Base-by-base conservation (phyloP, 805 yeast genomes). In the Kockiozyma suomiensis region DNA sequence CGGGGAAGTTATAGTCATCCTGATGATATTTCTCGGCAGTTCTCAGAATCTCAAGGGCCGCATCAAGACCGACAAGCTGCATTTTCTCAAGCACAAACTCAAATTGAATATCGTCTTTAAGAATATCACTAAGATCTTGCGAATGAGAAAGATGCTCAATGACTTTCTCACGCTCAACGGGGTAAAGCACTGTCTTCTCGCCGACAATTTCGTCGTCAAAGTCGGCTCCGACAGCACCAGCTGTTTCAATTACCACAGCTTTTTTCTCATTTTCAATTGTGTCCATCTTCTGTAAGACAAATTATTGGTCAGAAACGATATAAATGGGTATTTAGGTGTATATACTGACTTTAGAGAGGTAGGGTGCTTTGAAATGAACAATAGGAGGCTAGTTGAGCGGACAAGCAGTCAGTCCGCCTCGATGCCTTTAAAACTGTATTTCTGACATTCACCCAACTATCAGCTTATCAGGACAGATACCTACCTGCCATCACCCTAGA, bases 1-100 rank as follows among this genome's bases (percentile, higher is more conserved):
- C 63, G 12, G 81, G 78, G 60, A 82, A 75, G 66, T 81, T 82
- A 38, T 78, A 77, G 68, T 83, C 87, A 53, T 75, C 79, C 4
- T 66, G 66, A 63, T 81, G 84, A 17, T 78, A 75, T 0, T 66
- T 74, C 2, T 78, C 61, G 4, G 81, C 78, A 17, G 74, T 71
- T 33, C 70, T 67, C 48, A 84, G 68, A 42, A 81, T 75, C 8
- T 71, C 73, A 0, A 76, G 40, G 0, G 83, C 77, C 41, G 79
- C 81, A 1, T 73, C 76, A 13, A 64, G 32, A 10, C 72, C 23
- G 28, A 62, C 47, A 8, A 21, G 15, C 42, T 15, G 7, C n/a
- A 59, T 23, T 38, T 50, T 53, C 26, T 59, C 61, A 10, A 50
- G 50, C 17, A 61, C 23, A 28, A 55, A 61, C 28, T 61, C 56